Percentiles rank a stretch among this genome's conserved stretches.
These are phyloP conservation scores for Roridomyces roridus DNA, from an alignment of 768 basidiomycete genomes.

Conservation along the genomic window DNA sequence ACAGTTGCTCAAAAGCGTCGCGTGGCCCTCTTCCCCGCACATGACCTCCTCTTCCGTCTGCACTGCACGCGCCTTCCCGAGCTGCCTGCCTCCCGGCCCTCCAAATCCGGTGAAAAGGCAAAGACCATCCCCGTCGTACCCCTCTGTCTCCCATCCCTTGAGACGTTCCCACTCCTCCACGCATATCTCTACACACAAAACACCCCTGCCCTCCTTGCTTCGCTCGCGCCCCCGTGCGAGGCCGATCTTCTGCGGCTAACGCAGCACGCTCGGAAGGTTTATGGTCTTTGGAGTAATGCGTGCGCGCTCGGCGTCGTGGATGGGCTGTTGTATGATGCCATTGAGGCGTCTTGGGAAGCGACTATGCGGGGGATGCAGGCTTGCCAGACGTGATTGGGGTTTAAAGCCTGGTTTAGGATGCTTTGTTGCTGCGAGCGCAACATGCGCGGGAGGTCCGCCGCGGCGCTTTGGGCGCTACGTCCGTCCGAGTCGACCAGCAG, in stretches of 20 bases:
- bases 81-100: constrained; percentile 35
- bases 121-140: constrained; percentile 53
- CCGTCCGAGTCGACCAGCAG: too few species aligned
- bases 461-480: too few species aligned
- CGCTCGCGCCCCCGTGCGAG: constrained; percentile 43
- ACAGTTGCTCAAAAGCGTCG: constrained; percentile 26
- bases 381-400: too few species aligned
- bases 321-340: constrained; percentile 48
- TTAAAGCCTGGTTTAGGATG: too few species aligned
- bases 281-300: constrained; percentile 59
- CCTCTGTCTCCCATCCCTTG: constrained; percentile 56
- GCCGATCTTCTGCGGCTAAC: constrained; percentile 21
- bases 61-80: constrained; percentile 46
- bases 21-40: constrained; percentile 46
- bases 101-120: neutral
- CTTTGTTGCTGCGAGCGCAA: too few species aligned
- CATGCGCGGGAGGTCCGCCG: too few species aligned
- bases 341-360: constrained; percentile 59
- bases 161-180: constrained; percentile 54
- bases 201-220: constrained; percentile 45
- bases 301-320: constrained; percentile 58
- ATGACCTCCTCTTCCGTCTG: constrained; percentile 49
- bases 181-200: constrained; percentile 56
- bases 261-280: constrained; percentile 18
- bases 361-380: constrained; percentile 46